These are phyloP conservation scores for Candida orba DNA, from an alignment of 805 yeast genomes.

Conservation along the genomic window DNA sequence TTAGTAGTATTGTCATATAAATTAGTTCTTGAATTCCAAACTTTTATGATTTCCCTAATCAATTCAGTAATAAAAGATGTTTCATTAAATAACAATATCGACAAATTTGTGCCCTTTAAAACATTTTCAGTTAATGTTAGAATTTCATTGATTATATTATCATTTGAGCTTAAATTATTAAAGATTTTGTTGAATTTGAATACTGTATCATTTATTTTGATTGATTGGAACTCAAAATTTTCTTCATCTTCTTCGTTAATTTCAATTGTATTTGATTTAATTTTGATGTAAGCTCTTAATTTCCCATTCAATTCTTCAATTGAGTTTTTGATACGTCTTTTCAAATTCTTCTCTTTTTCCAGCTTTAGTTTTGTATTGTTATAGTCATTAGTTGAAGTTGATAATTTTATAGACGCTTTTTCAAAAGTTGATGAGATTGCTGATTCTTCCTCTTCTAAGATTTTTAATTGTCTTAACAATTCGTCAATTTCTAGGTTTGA, in stretches of 20 bases:
- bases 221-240: neutral
- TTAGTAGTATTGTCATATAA: neutral
- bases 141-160: conserved; percentile 3
- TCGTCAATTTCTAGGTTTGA: neutral
- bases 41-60: neutral
- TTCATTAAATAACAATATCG: neutral
- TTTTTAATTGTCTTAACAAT: conserved; percentile 15
- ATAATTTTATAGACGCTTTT: conserved; percentile 18
- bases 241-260: neutral
- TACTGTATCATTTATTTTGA: neutral
- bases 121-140: conserved; percentile 7
- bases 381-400: conserved; percentile 17
- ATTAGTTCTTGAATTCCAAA: neutral
- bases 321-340: conserved; percentile 42
- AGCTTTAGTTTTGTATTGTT: conserved; percentile 24
- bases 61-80: neutral
- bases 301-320: conserved; percentile 34
- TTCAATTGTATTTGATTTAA: neutral
- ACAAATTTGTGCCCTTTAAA: conserved; percentile 7
- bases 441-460: conserved; percentile 18
- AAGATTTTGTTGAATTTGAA: conserved; percentile 11
- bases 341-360: conserved; percentile 29
- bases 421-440: conserved; percentile 17
- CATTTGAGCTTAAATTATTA: neutral
- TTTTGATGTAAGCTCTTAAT: conserved; percentile 22